A percentile compares a stretch with the other conserved stretches of the same genome.
These are phyloP conservation scores for Gracilariopsis chorda DNA, from an alignment of 23 red algal species.

Conservation along the genomic window DNA sequence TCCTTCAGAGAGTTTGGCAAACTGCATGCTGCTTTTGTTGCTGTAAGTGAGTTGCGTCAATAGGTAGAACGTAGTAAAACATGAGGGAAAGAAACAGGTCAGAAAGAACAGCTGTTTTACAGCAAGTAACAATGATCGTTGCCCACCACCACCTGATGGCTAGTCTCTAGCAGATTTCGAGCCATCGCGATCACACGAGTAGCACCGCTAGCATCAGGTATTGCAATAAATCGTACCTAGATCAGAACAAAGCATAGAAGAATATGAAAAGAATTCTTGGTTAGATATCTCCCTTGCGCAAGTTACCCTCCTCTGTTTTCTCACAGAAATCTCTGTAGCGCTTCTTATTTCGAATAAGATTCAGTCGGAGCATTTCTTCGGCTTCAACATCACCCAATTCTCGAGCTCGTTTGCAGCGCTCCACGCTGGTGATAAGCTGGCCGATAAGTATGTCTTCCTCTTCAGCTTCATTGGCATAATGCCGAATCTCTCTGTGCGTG, in stretches of 20 bases:
- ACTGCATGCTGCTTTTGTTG: neutral
- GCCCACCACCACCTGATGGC: slow-evolving; percentile 11
- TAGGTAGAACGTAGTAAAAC: no score
- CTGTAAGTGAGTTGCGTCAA: neutral
- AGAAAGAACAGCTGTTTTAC: no score
- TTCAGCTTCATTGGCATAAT: neutral
- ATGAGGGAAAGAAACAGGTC: no score
- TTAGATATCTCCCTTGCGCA: neutral
- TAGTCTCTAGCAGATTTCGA: neutral
- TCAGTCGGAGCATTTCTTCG: neutral
- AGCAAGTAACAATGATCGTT: no score
- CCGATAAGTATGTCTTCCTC: neutral
- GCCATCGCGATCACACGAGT: neutral
- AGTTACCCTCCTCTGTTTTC: neutral
- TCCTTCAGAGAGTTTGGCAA: neutral
- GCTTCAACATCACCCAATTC: neutral
- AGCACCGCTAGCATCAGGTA: no score
- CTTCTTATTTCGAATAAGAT: neutral
- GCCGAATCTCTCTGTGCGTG: neutral
- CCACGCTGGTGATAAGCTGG: neutral
- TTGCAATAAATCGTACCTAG: neutral
- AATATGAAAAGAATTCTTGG: neutral
- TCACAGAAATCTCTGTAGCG: neutral
- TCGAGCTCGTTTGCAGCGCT: neutral
- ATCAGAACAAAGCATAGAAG: neutral